phyloP scores from a whole-genome alignment of 2,329 filamentous ascomycete genomes.

The Fusarium algeriense region DNA sequence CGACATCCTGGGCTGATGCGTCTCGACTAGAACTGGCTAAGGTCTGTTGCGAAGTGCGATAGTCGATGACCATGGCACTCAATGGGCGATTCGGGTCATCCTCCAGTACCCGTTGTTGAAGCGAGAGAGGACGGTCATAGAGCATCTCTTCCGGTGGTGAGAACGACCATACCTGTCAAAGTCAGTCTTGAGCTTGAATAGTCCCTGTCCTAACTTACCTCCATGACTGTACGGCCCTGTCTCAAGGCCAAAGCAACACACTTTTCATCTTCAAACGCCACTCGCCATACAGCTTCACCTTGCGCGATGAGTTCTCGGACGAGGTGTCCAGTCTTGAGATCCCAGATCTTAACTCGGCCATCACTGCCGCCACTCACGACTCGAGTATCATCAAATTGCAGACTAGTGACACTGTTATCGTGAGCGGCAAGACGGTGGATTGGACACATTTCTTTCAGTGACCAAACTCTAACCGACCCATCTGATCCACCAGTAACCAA shows the following conservation, averaged over 20 bases:
- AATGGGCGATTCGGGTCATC: slow-evolving; percentile 61
- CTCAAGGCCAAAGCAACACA: slow-evolving; percentile 95
- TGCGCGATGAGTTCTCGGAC: slow-evolving; percentile 92
- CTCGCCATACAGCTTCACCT: slow-evolving; percentile 95
- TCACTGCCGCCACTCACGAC: slow-evolving; percentile 97
- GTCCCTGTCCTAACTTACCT: slow-evolving; percentile 71
- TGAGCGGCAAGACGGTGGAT: slow-evolving; percentile 96
- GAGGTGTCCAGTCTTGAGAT: slow-evolving; percentile 88
- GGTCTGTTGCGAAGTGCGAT: slow-evolving; percentile 50
- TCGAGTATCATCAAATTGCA: slow-evolving; percentile 95
- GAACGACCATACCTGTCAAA: slow-evolving; percentile 87
- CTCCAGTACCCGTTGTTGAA: slow-evolving; percentile 62
- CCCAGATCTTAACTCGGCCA: slow-evolving; percentile 98
- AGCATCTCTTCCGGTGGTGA: slow-evolving; percentile 82
- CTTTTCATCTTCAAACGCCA: slow-evolving; percentile 98
- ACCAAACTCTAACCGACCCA: slow-evolving; percentile 97
- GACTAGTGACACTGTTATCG: slow-evolving; percentile 96
- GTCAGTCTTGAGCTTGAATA: slow-evolving; percentile 46
- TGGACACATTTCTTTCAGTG: slow-evolving; percentile 86
- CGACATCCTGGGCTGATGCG: slow-evolving; percentile 60
- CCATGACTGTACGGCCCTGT: slow-evolving; percentile 91
- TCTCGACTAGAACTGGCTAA: slow-evolving; percentile 51
- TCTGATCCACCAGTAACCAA: slow-evolving; percentile 97
- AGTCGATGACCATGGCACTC: slow-evolving; percentile 64
- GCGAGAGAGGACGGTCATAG: slow-evolving; percentile 64